phyloP scores from a whole-genome alignment of 306 rosid genomes.

The Cucumis hystrix region DNA sequence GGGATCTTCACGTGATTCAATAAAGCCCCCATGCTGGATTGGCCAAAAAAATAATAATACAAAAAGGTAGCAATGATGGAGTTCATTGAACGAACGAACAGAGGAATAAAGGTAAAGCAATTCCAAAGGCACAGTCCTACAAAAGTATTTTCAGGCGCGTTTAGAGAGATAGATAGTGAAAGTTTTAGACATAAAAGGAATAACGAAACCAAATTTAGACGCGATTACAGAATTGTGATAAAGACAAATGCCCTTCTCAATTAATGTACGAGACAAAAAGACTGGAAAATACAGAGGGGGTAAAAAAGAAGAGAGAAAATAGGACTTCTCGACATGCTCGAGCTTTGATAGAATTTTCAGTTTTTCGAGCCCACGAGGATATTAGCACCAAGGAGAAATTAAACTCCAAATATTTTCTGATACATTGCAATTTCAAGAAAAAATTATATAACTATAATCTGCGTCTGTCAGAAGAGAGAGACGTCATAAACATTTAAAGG shows the following conservation, averaged over 20 bases:
- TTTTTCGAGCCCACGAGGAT: background rate
- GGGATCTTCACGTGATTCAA: constrained; percentile 9
- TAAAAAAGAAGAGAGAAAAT: background rate
- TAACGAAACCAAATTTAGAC: background rate
- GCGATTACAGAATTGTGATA: background rate
- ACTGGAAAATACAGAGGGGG: background rate
- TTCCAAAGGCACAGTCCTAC: background rate
- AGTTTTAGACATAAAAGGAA: background rate
- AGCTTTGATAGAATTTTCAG: constrained; percentile 2
- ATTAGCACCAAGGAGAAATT: background rate
- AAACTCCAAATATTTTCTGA: background rate
- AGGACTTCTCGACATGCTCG: background rate
- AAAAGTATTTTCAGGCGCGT: background rate
- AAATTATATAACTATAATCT: background rate
- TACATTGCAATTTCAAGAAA: background rate
- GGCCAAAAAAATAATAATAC: background rate
- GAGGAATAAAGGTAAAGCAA: constrained; percentile 4
- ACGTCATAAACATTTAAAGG: background rate
- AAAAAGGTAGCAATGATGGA: constrained; percentile 1
- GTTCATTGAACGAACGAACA: background rate
- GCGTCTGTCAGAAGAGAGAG: background rate
- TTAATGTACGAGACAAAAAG: background rate
- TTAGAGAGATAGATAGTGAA: background rate
- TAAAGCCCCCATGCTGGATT: background rate
- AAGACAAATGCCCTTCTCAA: background rate